Base-by-base conservation (phyloP, 2,329 filamentous ascomycete species). In the Blumeria graminis region DNA sequence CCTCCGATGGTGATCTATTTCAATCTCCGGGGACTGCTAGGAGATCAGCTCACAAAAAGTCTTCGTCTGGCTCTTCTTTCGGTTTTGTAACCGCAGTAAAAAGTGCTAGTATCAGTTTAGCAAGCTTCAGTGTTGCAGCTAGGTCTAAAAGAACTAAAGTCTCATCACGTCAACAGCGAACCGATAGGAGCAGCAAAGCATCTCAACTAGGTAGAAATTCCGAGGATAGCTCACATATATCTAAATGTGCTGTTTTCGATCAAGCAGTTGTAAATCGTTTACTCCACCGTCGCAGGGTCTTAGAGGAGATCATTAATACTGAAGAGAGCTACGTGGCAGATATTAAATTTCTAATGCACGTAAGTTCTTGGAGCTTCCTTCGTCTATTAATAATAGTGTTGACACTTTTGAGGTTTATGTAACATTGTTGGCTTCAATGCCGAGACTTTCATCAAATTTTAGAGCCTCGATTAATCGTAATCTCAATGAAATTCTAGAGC, bases 241-340 rank as follows among this genome's bases (percentile, higher is more conserved):
- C 86, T 46, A 73, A 71, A 46, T 65, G 67, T n/a, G 61, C 66
- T 5, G 63, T 68, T 9, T 60, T 81, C 10, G 87, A 94, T 61
- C 76, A 82, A 57, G 80, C 75, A 34, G 81, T 84, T n/a, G 76
- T 77, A 45, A 76, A 81, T 61, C 78, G 89, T 56, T 78, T 86
- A 1, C 69, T 84, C 18, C 84, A 88, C 63, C 78, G 92, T 59
- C 79, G 86, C 13, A 80, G 82, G 59, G 80, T 94, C 41, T 69
- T 96, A 38, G 85, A 92, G 65, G 92, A 96, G 69, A 72, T 96
- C 55, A 79, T 95, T 59, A 76, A 71, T 57, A 94, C 89, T 0
- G 92, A 96, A 68, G 84, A 92, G 66, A 80, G 82, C 63, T 96
- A 96, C 66, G 81, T 96, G 62, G 79, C 82, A 14, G 90, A 94